Evolutionary conservation across 768 basidiomycete genomes (phyloP).

Genomic region (Cyclocybe cylindracea): DNA sequence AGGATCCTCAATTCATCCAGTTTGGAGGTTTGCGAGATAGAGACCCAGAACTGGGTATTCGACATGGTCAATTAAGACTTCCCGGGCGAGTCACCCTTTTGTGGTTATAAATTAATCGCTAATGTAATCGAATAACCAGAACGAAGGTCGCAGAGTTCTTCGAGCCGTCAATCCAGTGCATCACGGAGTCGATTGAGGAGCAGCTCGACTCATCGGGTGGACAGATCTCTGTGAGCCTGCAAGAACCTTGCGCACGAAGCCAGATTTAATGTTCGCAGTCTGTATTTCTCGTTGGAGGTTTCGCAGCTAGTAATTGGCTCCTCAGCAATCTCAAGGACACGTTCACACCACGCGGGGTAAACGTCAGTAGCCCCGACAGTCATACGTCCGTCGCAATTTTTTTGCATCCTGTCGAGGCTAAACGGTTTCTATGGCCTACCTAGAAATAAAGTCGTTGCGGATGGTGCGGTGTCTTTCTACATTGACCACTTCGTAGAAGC

Average conservation of each 20-base stretch:
- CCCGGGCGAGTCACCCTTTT: conserved; percentile 22
- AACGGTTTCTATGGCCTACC: too few relatives aligned
- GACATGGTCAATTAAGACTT: conserved; percentile 46
- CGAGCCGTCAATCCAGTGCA: conserved; percentile 31
- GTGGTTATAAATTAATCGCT: background rate
- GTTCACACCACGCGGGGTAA: conserved; percentile 33
- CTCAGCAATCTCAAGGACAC: conserved; percentile 37
- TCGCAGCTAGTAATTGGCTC: conserved; percentile 54
- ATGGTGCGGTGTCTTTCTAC: conserved; percentile 23
- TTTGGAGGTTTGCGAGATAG: conserved; percentile 45
- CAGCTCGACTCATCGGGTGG: conserved; percentile 20
- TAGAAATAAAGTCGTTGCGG: conserved; percentile 20
- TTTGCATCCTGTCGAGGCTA: background rate
- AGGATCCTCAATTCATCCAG: conserved; percentile 44
- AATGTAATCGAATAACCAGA: conserved; percentile 9
- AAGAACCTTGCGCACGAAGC: background rate
- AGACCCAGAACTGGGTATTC: conserved; percentile 39
- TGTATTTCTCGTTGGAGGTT: conserved; percentile 52
- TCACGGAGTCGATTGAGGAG: conserved; percentile 25
- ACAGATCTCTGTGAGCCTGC: conserved; percentile 30
- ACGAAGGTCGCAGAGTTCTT: conserved; percentile 32
- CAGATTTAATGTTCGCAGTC: conserved; percentile 20
- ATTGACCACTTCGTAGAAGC: conserved; percentile 21
- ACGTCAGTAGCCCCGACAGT: conserved; percentile 46
- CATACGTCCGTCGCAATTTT: conserved; percentile 39